A percentile compares a stretch with the other conserved stretches of the same genome.
Conservation (phyloP, 371 early-diverging fungal genomes). For the Parasitella parasitica region DNA sequence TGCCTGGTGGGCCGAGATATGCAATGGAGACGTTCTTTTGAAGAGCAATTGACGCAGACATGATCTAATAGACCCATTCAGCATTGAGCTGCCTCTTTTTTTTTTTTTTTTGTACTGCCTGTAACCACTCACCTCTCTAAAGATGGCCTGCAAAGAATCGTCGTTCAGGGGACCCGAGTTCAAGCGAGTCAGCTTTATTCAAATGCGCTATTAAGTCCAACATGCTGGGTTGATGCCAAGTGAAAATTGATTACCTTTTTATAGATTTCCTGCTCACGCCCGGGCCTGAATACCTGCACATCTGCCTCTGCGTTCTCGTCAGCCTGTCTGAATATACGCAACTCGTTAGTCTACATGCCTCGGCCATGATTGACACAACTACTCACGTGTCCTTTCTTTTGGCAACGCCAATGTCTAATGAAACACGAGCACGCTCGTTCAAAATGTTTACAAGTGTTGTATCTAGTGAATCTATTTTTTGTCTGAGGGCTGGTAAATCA, state of each 20-base stretch:
- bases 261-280: slow-evolving; percentile 65
- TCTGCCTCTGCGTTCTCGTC: slow-evolving; percentile 29
- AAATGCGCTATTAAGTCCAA: too few relatives aligned
- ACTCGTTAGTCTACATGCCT: too few relatives aligned
- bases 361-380: too few relatives aligned
- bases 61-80: slow-evolving; percentile 50
- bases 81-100: too few relatives aligned
- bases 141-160: slow-evolving; percentile 80
- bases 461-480: slow-evolving; percentile 80
- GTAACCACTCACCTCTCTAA: slow-evolving; percentile 70
- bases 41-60: slow-evolving; percentile 88
- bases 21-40: slow-evolving; percentile 82
- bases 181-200: slow-evolving; percentile 56
- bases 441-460: slow-evolving; percentile 72
- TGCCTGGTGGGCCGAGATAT: slow-evolving; percentile 91
- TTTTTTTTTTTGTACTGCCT: too few relatives aligned
- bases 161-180: slow-evolving; percentile 82
- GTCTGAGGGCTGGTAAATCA: slow-evolving; percentile 54
- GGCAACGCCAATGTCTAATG: slow-evolving; percentile 80
- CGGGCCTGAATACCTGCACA: slow-evolving; percentile 67
- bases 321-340: slow-evolving; percentile 10
- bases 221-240: too few relatives aligned
- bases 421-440: slow-evolving; percentile 87
- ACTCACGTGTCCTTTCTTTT: slow-evolving; percentile 47
- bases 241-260: slow-evolving; percentile 65